Conservation (phyloP, 768 basidiomycete genomes). For the Lepiota brunneoincarnata region DNA sequence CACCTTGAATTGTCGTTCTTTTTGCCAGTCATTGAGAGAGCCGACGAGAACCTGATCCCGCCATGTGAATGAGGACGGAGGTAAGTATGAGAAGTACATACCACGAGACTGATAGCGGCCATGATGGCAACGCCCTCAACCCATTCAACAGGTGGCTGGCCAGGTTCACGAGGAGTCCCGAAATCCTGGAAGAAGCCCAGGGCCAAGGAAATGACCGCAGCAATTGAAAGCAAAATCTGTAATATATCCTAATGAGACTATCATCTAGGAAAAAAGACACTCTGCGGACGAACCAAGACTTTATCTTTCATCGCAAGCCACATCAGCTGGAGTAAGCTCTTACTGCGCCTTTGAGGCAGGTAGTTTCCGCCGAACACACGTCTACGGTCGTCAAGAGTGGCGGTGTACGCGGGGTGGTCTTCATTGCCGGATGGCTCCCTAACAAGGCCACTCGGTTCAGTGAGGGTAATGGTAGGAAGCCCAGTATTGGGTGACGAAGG, state of each 20-base stretch:
- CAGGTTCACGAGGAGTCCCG: slow-evolving; percentile 57
- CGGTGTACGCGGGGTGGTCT: slow-evolving; percentile 25
- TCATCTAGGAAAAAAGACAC: slow-evolving; percentile 4
- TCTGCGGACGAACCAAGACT: slow-evolving; percentile 61
- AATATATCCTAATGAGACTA: slow-evolving; percentile 1
- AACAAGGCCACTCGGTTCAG: slow-evolving; percentile 34
- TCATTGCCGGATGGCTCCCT: slow-evolving; percentile 18
- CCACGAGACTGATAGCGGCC: slow-evolving; percentile 72
- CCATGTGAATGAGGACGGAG: background rate
- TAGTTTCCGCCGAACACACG: slow-evolving; percentile 75
- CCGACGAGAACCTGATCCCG: slow-evolving; percentile 74
- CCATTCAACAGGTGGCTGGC: slow-evolving; percentile 88
- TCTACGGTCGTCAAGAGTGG: slow-evolving; percentile 57
- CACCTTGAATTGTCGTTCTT: slow-evolving; percentile 91
- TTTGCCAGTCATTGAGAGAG: slow-evolving; percentile 97
- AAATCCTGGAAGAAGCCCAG: slow-evolving; percentile 95
- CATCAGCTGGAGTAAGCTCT: slow-evolving; percentile 74
- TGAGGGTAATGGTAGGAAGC: slow-evolving; percentile 35
- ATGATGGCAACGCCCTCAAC: slow-evolving; percentile 91
- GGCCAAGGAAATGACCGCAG: slow-evolving; percentile 90
- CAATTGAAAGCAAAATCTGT: slow-evolving; percentile 86
- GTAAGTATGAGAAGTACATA: slow-evolving; percentile 30
- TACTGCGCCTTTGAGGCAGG: slow-evolving; percentile 66
- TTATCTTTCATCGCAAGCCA: slow-evolving; percentile 88
- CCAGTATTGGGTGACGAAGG: slow-evolving; percentile 14